Evolutionary conservation across 192 early-diverging fungal genomes (phyloP).

Genomic region (Rhizoclosmatium globosum): DNA sequence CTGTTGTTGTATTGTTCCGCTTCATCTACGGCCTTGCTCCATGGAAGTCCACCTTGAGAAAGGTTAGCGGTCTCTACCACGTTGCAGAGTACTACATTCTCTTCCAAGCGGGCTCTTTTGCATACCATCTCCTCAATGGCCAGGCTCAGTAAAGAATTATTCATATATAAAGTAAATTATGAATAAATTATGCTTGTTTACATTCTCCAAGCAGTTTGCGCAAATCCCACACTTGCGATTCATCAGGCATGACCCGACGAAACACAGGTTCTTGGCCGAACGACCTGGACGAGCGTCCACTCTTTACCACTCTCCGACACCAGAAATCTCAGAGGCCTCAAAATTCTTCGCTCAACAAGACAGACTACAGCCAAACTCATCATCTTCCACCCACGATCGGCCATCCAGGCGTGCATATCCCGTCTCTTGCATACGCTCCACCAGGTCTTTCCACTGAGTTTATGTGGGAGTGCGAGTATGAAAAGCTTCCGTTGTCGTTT

Average conservation of each 20-base stretch:
- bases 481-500: conserved; percentile 7
- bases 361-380: neutral
- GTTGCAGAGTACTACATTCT: conserved; percentile 28
- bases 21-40: conserved; percentile 11
- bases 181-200: neutral
- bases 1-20: conserved; percentile 10
- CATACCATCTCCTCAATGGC: neutral
- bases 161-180: neutral
- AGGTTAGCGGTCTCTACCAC: conserved; percentile 7
- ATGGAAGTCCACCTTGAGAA: neutral
- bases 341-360: neutral
- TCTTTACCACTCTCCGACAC: neutral
- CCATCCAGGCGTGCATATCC: conserved; percentile 16
- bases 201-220: no score
- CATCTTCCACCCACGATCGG: neutral
- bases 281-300: neutral
- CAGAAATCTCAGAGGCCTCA: no score
- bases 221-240: no score
- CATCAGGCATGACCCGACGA: no score
- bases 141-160: neutral
- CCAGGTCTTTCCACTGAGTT: conserved; percentile 22
- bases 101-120: conserved; percentile 16
- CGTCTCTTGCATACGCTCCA: neutral
- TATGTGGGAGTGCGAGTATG: conserved; percentile 25
- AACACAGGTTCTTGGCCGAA: neutral